Percentiles rank a stretch among this genome's conserved stretches.
Conservation (phyloP, 2,329 filamentous ascomycete genomes). For the Fusarium odoratissimum region DNA sequence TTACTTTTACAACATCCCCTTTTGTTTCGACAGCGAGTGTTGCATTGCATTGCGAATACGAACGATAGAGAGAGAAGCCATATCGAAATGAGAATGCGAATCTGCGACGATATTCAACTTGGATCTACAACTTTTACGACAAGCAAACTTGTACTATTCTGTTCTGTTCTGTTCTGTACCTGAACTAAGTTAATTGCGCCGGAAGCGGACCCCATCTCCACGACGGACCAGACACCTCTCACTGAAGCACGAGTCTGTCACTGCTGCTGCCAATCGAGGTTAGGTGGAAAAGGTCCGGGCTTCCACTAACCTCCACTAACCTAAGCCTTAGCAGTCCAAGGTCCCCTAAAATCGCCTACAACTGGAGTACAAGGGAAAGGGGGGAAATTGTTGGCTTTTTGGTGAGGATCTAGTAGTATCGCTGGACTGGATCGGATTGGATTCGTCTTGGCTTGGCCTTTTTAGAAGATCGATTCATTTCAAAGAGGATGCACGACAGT, state of each 20-base stretch:
- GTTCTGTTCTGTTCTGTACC: slow-evolving; percentile 20
- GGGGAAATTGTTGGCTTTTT: slow-evolving; percentile 43
- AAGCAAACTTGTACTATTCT: not conserved
- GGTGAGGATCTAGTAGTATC: slow-evolving; percentile 38
- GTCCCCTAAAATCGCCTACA: slow-evolving; percentile 30
- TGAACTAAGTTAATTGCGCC: slow-evolving; percentile 26
- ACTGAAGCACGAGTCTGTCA: slow-evolving; percentile 20
- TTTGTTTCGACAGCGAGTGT: not conserved
- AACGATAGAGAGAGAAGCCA: not conserved
- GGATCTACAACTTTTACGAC: slow-evolving; percentile 1
- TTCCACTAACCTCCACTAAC: slow-evolving; percentile 36
- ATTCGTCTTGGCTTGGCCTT: slow-evolving; percentile 2
- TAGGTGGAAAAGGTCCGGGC: slow-evolving; percentile 27
- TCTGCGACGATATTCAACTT: slow-evolving; percentile 4
- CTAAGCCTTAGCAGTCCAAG: slow-evolving; percentile 19
- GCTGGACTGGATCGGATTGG: slow-evolving; percentile 21
- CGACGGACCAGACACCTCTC: slow-evolving; percentile 12
- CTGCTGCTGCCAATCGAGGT: slow-evolving; percentile 17
- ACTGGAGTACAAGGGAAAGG: slow-evolving; percentile 39
- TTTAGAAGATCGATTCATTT: slow-evolving; percentile 4
- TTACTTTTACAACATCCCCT: slow-evolving; percentile 9
- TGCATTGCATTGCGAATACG: slow-evolving; percentile 8
- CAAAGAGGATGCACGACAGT: slow-evolving; percentile 46
- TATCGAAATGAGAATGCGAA: slow-evolving; percentile 12
- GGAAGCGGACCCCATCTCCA: slow-evolving; percentile 40